These are phyloP conservation scores for Fusarium tricinctum DNA, from an alignment of 2,329 filamentous ascomycete species.

Conservation along the genomic window DNA sequence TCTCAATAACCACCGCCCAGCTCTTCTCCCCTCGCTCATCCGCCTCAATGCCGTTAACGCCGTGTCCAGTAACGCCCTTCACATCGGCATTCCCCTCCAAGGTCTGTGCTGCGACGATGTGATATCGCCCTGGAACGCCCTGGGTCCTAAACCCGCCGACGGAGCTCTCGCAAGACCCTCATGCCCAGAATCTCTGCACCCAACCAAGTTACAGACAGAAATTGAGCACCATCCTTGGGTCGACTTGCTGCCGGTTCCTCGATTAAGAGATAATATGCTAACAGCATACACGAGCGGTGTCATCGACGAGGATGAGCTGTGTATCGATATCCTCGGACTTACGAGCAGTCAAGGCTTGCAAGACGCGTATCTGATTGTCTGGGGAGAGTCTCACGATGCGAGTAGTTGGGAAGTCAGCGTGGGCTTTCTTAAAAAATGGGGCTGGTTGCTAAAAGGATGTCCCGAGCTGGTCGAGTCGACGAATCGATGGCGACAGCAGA, in stretches of 20 bases:
- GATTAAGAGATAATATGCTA: conserved; percentile 43
- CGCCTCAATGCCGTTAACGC: conserved; percentile 45
- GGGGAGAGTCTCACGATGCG: conserved; percentile 62
- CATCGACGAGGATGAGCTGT: conserved; percentile 45
- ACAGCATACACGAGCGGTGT: conserved; percentile 16
- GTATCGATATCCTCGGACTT: conserved; percentile 35
- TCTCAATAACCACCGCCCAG: conserved; percentile 28
- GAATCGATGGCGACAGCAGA: conserved; percentile 54
- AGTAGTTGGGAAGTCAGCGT: conserved; percentile 63
- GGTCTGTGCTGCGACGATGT: conserved; percentile 40
- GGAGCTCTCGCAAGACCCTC: neutral
- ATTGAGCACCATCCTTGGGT: conserved; percentile 46
- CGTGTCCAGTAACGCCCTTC: conserved; percentile 33
- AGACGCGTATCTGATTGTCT: conserved; percentile 58
- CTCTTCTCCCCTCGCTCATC: conserved; percentile 39
- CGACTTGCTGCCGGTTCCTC: conserved; percentile 42
- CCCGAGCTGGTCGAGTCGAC: conserved; percentile 55
- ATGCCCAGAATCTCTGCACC: conserved; percentile 29
- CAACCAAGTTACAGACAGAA: conserved; percentile 34
- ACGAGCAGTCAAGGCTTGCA: conserved; percentile 11
- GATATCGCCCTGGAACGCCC: conserved; percentile 39
- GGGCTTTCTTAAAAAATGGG: conserved; percentile 62
- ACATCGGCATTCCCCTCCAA: conserved; percentile 33
- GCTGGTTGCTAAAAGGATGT: conserved; percentile 56
- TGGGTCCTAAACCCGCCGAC: neutral